These are phyloP conservation scores for Solanum piurae DNA, from an alignment of 257 asterid genomes.

Conservation along the genomic window DNA sequence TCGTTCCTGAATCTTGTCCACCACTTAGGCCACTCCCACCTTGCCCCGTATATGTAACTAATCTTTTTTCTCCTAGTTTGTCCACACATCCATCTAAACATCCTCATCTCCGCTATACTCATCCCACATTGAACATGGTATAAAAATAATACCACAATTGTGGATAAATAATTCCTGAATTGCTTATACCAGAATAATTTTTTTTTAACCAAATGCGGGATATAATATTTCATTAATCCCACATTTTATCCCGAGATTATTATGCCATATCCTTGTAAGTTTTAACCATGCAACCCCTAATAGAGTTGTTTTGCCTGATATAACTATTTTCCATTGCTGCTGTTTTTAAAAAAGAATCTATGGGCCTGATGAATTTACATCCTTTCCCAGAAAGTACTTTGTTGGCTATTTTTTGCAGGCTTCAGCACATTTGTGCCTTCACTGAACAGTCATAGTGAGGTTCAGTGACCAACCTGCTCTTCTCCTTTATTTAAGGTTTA, in stretches of 20 bases:
- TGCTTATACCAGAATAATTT: neutral
- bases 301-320: neutral
- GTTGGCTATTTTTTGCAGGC: neutral
- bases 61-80: too few relatives aligned
- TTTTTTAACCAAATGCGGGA: neutral
- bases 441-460: neutral
- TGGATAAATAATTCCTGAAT: neutral
- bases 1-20: too few relatives aligned
- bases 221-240: neutral
- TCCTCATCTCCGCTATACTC: too few relatives aligned
- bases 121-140: neutral
- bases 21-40: too few relatives aligned
- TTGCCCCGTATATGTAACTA: too few relatives aligned
- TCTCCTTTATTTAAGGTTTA: neutral
- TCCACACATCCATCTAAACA: too few relatives aligned
- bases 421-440: neutral
- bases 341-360: too few relatives aligned
- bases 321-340: neutral
- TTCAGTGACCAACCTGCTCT: neutral
- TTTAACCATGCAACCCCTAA: neutral
- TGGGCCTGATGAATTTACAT: neutral
- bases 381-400: neutral
- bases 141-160: neutral
- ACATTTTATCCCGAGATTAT: neutral
- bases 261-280: neutral